These are phyloP conservation scores for Aquilaria malaccensis DNA, from an alignment of 345 rosid genomes.

Conservation along the genomic window DNA sequence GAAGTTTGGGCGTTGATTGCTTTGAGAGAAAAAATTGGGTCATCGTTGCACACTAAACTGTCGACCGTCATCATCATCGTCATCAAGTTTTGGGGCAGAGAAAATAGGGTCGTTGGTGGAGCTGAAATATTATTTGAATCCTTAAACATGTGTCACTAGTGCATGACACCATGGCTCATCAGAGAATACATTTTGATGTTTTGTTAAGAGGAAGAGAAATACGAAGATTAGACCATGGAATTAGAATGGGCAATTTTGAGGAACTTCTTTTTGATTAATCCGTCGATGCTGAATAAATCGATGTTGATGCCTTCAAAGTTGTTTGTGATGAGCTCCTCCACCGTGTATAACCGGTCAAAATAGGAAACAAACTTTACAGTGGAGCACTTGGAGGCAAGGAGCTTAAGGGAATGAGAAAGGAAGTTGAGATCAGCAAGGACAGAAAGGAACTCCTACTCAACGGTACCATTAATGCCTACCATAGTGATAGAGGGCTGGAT, in stretches of 20 bases:
- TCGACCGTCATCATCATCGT: too few relatives aligned
- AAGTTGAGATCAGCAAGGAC: conserved; percentile 80
- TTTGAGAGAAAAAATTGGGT: conserved; percentile 9
- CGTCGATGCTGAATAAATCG: conserved; percentile 87
- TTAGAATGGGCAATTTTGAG: too few relatives aligned
- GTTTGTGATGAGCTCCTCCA: conserved; percentile 71
- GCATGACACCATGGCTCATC: conserved; percentile 4
- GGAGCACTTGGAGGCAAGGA: conserved; percentile 94
- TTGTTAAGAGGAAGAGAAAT: too few relatives aligned
- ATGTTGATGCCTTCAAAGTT: conserved; percentile 85
- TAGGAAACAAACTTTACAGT: conserved; percentile 66
- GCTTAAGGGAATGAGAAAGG: conserved; percentile 84
- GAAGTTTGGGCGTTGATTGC: not conserved
- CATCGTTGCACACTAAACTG: too few relatives aligned
- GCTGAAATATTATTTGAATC: too few relatives aligned
- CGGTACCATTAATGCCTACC: conserved; percentile 91
- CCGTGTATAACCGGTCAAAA: conserved; percentile 45
- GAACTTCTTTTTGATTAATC: conserved; percentile 74
- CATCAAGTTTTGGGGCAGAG: too few relatives aligned
- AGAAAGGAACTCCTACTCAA: conserved; percentile 84
- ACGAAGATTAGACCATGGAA: too few relatives aligned
- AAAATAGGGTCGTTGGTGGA: too few relatives aligned
- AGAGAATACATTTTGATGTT: not conserved
- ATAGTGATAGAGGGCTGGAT: conserved; percentile 80
- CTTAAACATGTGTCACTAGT: conserved; percentile 22